Conservation (phyloP, 257 asterid species). For the Mentha longifolia region DNA sequence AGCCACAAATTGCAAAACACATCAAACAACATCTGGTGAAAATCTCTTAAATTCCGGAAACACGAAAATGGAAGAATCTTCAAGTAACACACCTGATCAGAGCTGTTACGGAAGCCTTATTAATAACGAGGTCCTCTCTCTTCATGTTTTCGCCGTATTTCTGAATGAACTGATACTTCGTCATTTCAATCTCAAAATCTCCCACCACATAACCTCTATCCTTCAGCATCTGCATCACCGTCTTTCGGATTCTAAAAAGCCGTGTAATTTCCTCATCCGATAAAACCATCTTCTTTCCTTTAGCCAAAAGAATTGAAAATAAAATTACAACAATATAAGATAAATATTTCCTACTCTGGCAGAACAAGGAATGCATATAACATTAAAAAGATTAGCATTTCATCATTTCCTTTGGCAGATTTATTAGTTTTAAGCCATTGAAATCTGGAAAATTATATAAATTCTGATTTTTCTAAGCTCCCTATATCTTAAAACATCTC, state of each 20-base stretch:
- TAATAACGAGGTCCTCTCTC: constrained; percentile 70
- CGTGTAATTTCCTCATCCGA: constrained; percentile 52
- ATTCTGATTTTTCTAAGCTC: neutral
- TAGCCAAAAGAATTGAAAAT: neutral
- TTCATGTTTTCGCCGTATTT: constrained; percentile 76
- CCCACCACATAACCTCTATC: constrained; percentile 54
- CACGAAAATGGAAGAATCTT: neutral
- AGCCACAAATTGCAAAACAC: neutral
- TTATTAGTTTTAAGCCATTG: neutral
- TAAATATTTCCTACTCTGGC: constrained; percentile 14
- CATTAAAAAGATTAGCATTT: neutral
- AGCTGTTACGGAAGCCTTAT: constrained; percentile 50
- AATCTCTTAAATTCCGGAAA: neutral
- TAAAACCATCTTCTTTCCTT: constrained; percentile 49
- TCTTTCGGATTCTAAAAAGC: constrained; percentile 47
- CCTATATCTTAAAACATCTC: neutral
- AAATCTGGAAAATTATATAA: neutral
- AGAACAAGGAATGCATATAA: neutral
- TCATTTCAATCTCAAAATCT: constrained; percentile 51
- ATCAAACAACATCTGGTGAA: neutral
- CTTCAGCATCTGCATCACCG: constrained; percentile 56
- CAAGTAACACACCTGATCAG: constrained; percentile 55
- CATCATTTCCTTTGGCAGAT: neutral
- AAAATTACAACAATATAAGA: neutral
- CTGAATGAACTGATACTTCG: constrained; percentile 46